These are phyloP conservation scores for Dipteronia dyeriana DNA, from an alignment of 345 rosid genomes.

Conservation along the genomic window DNA sequence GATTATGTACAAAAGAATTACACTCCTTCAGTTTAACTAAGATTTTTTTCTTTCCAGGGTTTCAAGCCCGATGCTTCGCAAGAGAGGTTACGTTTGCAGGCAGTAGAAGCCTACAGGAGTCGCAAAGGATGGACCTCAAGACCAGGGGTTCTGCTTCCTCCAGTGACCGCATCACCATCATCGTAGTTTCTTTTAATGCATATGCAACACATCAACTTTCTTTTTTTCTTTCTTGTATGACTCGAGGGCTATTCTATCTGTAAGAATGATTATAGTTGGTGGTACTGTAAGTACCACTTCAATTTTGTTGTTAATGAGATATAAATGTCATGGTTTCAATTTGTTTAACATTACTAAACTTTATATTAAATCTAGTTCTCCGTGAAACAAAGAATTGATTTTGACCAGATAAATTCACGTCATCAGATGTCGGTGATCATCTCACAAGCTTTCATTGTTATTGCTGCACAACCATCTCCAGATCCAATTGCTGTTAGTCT, in stretches of 20 bases:
- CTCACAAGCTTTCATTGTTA: too few relatives aligned
- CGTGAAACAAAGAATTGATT: neutral
- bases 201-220: neutral
- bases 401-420: neutral
- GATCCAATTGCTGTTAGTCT: too few relatives aligned
- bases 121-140: constrained; percentile 71
- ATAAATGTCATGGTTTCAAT: neutral
- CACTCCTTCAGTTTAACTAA: constrained; percentile 1
- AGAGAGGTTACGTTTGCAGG: constrained; percentile 73
- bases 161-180: constrained; percentile 20
- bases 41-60: constrained; percentile 40
- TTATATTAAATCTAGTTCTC: neutral
- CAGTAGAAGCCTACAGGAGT: constrained; percentile 75
- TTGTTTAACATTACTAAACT: neutral
- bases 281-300: neutral
- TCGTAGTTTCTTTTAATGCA: constrained; percentile 15
- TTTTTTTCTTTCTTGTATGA: constrained; percentile 7
- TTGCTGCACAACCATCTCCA: too few relatives aligned
- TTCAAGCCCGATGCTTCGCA: constrained; percentile 58
- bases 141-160: constrained; percentile 65
- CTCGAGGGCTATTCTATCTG: neutral
- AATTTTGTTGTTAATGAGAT: constrained; percentile 9
- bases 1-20: neutral
- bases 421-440: too few relatives aligned
- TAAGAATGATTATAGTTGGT: neutral